Percentiles rank a stretch among this genome's conserved stretches.
Conservation (phyloP, 2,329 filamentous ascomycete species). For the Pseudohalonectria lignicola region DNA sequence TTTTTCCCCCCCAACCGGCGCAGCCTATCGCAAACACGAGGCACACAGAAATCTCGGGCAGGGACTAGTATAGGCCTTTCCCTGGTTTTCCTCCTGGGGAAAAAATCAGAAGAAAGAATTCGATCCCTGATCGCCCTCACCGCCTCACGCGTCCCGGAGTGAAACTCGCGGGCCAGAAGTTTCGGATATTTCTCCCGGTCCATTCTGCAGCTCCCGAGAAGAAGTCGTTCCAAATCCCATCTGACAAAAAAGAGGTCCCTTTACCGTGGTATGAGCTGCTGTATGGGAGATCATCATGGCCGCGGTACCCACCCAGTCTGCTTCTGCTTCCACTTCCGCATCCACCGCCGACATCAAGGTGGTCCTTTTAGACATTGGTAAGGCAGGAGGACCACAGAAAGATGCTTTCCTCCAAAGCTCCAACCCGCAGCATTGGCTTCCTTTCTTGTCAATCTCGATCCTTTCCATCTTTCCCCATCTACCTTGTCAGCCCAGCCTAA, state of each 20-base stretch:
- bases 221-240: too few relatives aligned
- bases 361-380: conserved; percentile 49
- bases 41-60: too few relatives aligned
- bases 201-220: not conserved
- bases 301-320: not conserved
- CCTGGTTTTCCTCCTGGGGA: too few relatives aligned
- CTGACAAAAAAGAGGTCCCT: too few relatives aligned
- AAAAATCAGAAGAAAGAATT: too few relatives aligned
- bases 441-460: not conserved
- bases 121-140: conserved; percentile 2
- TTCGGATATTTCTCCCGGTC: not conserved
- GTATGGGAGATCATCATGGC: conserved; percentile 2
- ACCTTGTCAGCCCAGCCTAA: not conserved
- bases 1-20: too few relatives aligned
- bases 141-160: not conserved
- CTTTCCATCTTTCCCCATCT: too few relatives aligned
- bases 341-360: conserved; percentile 23
- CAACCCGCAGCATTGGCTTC: not conserved
- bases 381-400: conserved; percentile 12
- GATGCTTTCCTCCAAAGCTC: not conserved
- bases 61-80: too few relatives aligned
- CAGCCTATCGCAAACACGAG: too few relatives aligned
- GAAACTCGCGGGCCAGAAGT: not conserved
- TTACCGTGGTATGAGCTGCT: too few relatives aligned
- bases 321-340: not conserved